phyloP scores from a whole-genome alignment of 768 basidiomycete genomes.

The Macrolepiota albuminosa region DNA sequence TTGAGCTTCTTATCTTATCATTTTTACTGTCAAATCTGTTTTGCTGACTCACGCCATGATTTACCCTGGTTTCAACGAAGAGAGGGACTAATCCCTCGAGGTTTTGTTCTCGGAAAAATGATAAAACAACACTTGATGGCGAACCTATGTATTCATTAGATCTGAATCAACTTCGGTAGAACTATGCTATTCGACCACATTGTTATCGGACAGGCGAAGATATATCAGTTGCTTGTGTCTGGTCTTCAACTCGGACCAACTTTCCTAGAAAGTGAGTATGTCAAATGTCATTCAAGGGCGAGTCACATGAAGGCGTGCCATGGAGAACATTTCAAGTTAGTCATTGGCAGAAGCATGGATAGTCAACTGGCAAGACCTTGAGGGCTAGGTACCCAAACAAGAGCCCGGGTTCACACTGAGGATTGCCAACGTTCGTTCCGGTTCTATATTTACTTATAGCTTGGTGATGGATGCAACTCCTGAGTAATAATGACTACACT shows the following conservation, averaged over 20 bases:
- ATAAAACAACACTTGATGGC: no score
- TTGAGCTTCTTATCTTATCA: background rate
- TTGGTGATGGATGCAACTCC: background rate
- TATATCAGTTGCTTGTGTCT: background rate
- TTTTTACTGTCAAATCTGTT: background rate
- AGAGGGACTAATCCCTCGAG: background rate
- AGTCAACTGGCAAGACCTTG: background rate
- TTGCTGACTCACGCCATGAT: background rate
- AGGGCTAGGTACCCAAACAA: background rate
- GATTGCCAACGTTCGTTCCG: background rate
- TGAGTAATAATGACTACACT: slow-evolving; percentile 5
- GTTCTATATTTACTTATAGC: slow-evolving; percentile 1
- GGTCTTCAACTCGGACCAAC: background rate
- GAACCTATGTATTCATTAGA: background rate
- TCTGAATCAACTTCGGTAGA: background rate
- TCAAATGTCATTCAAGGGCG: background rate
- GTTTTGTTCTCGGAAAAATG: background rate
- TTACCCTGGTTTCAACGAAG: background rate
- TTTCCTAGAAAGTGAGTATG: no score
- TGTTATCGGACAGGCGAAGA: background rate
- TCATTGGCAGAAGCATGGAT: background rate
- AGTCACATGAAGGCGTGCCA: background rate
- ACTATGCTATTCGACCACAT: background rate
- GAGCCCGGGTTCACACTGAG: background rate
- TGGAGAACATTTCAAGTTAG: background rate